Base-by-base conservation (phyloP, 2,329 filamentous ascomycete species). In the Claviceps lovelessii region DNA sequence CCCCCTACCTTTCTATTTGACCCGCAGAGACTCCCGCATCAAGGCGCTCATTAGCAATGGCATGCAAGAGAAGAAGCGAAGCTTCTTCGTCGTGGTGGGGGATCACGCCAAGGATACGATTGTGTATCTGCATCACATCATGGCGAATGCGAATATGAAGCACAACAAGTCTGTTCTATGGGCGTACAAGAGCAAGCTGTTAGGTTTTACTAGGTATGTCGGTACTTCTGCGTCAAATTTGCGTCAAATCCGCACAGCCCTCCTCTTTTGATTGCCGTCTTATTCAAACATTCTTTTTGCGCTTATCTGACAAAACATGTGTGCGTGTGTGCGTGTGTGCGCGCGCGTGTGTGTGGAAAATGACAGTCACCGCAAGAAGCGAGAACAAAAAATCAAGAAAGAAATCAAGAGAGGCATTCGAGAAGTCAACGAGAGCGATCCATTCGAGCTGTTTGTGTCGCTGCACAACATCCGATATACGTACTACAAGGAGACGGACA, bases 401-500 rank as follows among this genome's bases (percentile, higher is more conserved):
- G 93, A 98, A 66, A 89, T 98, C 70, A 96, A 95, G 75, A 82
- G 90, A 63, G 93, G 93, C 48, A 89, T 90, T 61, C 83, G 94
- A 65, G 93, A 98, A 70, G 82, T 87, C 58, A 95, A 98, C 70
- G 80, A 83, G 54, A 89, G 95, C 67, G 93, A 98, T 67, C 87
- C 93, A 0, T 98, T 98, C 74, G 93, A 98, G 73, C 81, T 97
- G 54, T 98, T 97, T 72, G 86, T 97, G 63, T 93, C 90, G 56
- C 83, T 95, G 55, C 88, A 97, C 74, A 90, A 96, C 70, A 95
- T 98, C 68, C 87, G 93, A 70, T 98, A 98, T 79, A 89, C 93
- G 56, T 98, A 95, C 78, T 98, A 98, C 77, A 98, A 98, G 73
- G 93, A 98, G 74, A 97, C 93, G 33, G 93, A 98, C 65, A 97